These are phyloP conservation scores for Trichoderma sp. DNA, from an alignment of 2,329 filamentous ascomycete genomes.

Conservation along the genomic window DNA sequence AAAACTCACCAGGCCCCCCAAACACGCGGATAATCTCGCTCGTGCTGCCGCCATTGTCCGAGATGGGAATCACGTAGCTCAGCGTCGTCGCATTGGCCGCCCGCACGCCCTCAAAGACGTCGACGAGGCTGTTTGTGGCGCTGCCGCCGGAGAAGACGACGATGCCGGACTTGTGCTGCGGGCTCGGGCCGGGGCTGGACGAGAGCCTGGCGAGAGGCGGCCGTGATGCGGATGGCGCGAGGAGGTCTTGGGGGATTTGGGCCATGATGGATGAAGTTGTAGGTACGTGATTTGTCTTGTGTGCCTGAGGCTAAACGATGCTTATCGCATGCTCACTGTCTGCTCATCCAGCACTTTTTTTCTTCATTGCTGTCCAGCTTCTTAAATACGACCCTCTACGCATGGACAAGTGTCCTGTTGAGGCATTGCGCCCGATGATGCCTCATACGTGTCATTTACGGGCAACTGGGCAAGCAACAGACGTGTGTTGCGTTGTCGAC, in stretches of 20 bases:
- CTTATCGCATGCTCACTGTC: neutral
- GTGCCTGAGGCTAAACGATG: neutral
- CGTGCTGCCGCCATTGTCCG: slow-evolving; percentile 92
- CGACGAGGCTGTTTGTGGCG: slow-evolving; percentile 91
- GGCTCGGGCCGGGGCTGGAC: slow-evolving; percentile 28
- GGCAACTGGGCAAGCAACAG: neutral
- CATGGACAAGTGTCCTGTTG: slow-evolving; percentile 20
- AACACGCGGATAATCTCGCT: slow-evolving; percentile 93
- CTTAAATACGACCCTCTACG: neutral
- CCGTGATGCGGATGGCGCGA: slow-evolving; percentile 5
- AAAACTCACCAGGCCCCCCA: slow-evolving; percentile 75
- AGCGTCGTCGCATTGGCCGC: slow-evolving; percentile 67
- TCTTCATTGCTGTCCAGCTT: neutral
- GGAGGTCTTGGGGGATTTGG: slow-evolving; percentile 12
- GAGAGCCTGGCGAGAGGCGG: slow-evolving; percentile 22
- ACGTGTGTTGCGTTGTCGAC: too few relatives aligned
- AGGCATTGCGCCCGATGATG: neutral
- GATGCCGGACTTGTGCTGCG: slow-evolving; percentile 46
- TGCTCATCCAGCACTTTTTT: neutral
- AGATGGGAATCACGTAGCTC: slow-evolving; percentile 91
- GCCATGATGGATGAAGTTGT: neutral
- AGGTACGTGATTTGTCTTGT: neutral
- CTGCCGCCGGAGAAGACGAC: slow-evolving; percentile 91
- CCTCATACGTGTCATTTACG: slow-evolving; percentile 20
- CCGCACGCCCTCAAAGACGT: slow-evolving; percentile 74